Evolutionary conservation across 179 eudicot genomes (phyloP), one percentile per base, ranked within the genome.

Genomic region (Silene vulgaris): DNA sequence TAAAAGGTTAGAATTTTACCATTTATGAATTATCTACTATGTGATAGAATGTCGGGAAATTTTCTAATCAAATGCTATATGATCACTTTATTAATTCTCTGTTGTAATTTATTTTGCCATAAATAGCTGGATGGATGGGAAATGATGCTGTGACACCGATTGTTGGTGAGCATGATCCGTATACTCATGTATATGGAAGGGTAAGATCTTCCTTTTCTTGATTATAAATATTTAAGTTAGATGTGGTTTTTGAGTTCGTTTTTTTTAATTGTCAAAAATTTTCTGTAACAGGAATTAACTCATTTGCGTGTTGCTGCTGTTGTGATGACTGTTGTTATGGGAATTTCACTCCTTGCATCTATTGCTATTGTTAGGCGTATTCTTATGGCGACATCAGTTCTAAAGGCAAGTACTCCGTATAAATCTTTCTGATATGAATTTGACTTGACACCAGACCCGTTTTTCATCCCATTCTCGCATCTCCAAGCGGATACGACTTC

Each of bases 81-180:
- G 32, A 5, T 35, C 40, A 5, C 40, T 5, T 35, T 35, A 35
- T 35, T 35, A 35, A 64, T 74, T 29, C 30, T 5, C 16, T 81
- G 40, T 28, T 78, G 17, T 30, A 78, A 20, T 32, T 71, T 57
- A n/a, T 70, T 78, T 79, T 69, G 17, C 50, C 50, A 52, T 50
- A 72, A 64, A 66, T 84, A 95, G 99, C 97, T 86, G 99, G 99
- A 82, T 95, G 99, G 99, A 95, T 95, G 52, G 99, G 97, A 74
- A 85, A 93, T 70, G 88, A 87, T 79, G 99, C 91, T 74, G 88
- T 95, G 72, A 83, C 97, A 23, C 97, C 99, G 30, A 93, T 93
- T 77, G 82, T 95, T 77, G 97, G 99, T 17, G 90, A 79, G 77
- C 96, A 89, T 81, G 97, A 92, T 80, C 99, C 90, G 19, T 95